A percentile compares a stretch with the other conserved stretches of the same genome.
Conservation (phyloP, 2,329 filamentous ascomycete species). For the Trematosphaeria pertusa region DNA sequence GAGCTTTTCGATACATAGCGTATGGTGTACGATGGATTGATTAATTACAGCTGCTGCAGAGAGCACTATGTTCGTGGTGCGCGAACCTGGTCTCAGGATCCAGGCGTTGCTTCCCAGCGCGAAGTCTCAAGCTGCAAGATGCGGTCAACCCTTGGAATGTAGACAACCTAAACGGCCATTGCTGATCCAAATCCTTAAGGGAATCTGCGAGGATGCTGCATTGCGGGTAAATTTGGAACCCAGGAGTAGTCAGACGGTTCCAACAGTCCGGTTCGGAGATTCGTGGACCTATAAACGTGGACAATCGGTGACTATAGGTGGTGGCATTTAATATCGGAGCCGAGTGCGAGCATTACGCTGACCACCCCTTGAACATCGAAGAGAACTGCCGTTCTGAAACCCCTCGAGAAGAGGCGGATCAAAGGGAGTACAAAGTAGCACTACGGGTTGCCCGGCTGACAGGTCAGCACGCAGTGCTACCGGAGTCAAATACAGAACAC, state of each 20-base stretch:
- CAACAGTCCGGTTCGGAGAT: slow-evolving; percentile 10
- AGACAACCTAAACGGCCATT: slow-evolving; percentile 1
- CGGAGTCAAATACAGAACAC: slow-evolving; percentile 23
- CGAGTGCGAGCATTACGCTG: slow-evolving; percentile 28
- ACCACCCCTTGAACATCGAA: slow-evolving; percentile 26
- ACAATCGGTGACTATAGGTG: slow-evolving; percentile 7
- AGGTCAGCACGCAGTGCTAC: slow-evolving; percentile 39
- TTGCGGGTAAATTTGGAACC: slow-evolving; percentile 17
- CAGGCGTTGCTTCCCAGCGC: neutral
- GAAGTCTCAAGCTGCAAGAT: neutral
- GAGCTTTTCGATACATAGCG: neutral
- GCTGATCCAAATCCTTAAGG: neutral
- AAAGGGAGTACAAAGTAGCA: slow-evolving; percentile 22
- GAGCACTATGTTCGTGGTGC: neutral
- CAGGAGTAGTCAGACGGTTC: slow-evolving; percentile 12
- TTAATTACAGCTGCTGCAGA: neutral
- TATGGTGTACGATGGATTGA: neutral
- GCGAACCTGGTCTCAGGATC: neutral
- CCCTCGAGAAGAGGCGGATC: slow-evolving; percentile 14
- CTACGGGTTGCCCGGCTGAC: slow-evolving; percentile 35
- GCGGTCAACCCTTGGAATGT: neutral
- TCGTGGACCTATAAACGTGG: slow-evolving; percentile 11
- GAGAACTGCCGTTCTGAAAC: slow-evolving; percentile 19
- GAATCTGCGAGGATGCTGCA: slow-evolving; percentile 7
- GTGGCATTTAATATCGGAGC: slow-evolving; percentile 21